Evolutionary conservation across 1,284 basidiomycete species (phyloP), one percentile per base, ranked within the genome.

Genomic region (Paramarasmius palmivorus): DNA sequence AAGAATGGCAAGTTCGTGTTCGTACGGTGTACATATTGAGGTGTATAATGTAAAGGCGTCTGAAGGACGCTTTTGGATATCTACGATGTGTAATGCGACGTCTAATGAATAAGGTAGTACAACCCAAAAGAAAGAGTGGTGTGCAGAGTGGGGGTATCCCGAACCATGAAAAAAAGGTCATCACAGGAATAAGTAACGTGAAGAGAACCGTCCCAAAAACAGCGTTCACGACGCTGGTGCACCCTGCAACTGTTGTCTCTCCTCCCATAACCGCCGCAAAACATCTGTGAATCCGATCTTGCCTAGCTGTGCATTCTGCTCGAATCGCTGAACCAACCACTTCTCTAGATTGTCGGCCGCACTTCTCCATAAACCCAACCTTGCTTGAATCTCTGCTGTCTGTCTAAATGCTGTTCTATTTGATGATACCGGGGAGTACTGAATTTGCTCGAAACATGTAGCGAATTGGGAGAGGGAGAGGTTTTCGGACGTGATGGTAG

Each of bases 241-340:
- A 29, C 55, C 59, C 36, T 59, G 50, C 35, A 62, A 36, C 59
- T 77, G 74, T 47, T 75, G 72, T 63, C 57, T 50, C 40, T 79
- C 75, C 61, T 91, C 87, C 84, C 86, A 88, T 62, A 93, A 68
- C 57, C 78, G 79, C 62, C 86, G 77, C 58, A 96, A 71, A 23
- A 96, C 92, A 68, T 92, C 90, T 51, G 92, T 90, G 69, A 96
- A 95, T 9, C 88, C 93, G 50, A 86, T 73, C 70, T 93, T 92
- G 48, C 93, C 93, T 23, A 89, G 73, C 41, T 87, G 86, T 1
- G 93, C 93, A 65, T 96, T 96, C 68, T 90, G 85, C 67, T 90
- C 87, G 63, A 95, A 95, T 53, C 92, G 81, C 68, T 93, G 85
- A 25, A 88, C 84, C 55, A 93, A 81, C 79, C 88, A 93, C 63